Evolutionary conservation across 163 green algal genomes (phyloP).

Genomic region (Coccomyxa subellipsoidea): DNA sequence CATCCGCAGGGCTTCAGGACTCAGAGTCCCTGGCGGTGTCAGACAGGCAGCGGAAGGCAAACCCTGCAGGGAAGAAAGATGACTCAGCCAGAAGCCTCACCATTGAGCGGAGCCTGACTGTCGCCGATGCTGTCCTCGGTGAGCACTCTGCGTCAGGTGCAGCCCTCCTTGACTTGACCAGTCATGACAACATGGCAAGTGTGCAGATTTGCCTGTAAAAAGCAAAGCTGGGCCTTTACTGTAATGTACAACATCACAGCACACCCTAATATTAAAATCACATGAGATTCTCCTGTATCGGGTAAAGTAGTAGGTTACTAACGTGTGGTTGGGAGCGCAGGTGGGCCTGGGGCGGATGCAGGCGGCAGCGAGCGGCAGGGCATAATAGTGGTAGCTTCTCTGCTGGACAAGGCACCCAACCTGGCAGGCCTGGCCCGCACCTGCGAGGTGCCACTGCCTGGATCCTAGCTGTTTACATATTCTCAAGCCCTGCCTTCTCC

Average conservation of each 20-base stretch:
- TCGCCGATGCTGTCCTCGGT: neutral
- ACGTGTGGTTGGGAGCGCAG: neutral
- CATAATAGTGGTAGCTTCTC: slow-evolving; percentile 82
- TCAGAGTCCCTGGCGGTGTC: neutral
- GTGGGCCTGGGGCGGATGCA: neutral
- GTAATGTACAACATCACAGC: too few relatives aligned
- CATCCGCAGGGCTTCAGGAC: neutral
- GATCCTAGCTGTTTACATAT: too few relatives aligned
- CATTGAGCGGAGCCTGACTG: neutral
- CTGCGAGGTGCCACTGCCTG: slow-evolving; percentile 68
- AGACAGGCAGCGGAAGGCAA: neutral
- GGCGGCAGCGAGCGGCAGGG: slow-evolving; percentile 42
- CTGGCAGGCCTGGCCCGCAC: slow-evolving; percentile 87
- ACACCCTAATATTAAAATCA: too few relatives aligned
- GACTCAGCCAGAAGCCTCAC: too few relatives aligned
- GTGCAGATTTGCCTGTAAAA: too few relatives aligned
- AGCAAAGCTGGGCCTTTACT: too few relatives aligned
- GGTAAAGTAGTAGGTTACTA: neutral
- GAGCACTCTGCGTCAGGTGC: neutral
- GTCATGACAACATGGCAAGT: too few relatives aligned
- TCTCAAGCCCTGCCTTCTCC: too few relatives aligned
- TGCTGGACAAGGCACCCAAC: slow-evolving; percentile 89
- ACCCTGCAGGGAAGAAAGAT: neutral
- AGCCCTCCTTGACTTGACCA: neutral
- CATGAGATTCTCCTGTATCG: neutral